Percentiles rank a stretch among this genome's conserved stretches.
phyloP scores from a whole-genome alignment of 306 rosid genomes.

The Adenanthera pavonina region DNA sequence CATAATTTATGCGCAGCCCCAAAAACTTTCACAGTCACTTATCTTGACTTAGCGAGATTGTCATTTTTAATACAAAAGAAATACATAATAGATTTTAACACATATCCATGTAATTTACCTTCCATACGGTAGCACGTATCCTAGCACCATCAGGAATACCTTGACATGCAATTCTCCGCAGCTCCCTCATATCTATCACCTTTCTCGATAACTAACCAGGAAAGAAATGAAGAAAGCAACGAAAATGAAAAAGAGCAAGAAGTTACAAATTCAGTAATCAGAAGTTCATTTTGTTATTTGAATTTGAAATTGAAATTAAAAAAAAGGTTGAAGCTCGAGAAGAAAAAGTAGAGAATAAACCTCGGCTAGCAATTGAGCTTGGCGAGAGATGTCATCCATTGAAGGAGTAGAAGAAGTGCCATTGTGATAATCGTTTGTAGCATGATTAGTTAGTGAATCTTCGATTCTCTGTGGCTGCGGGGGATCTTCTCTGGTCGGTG shows the following conservation, averaged over 20 bases:
- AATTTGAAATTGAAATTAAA: too few relatives aligned
- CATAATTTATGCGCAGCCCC: background rate
- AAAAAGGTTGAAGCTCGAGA: background rate
- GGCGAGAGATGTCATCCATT: conserved; percentile 72
- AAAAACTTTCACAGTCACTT: background rate
- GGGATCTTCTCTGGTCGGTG: conserved; percentile 48
- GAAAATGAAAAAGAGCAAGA: background rate
- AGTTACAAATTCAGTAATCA: background rate
- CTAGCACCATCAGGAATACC: conserved; percentile 94
- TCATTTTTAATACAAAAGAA: conserved; percentile 5
- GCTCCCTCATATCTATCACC: conserved; percentile 67
- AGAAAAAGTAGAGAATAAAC: conserved; percentile 34
- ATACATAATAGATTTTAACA: background rate
- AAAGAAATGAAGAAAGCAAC: background rate
- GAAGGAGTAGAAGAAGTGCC: conserved; percentile 52
- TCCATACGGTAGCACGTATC: conserved; percentile 93
- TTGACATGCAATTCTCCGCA: conserved; percentile 79
- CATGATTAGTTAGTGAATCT: conserved; percentile 42
- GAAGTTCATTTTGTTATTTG: background rate
- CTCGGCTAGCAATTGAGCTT: conserved; percentile 83
- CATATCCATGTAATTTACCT: conserved; percentile 48
- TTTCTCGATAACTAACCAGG: conserved; percentile 70
- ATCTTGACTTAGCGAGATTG: background rate
- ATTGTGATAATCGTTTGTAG: conserved; percentile 36
- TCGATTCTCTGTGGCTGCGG: conserved; percentile 50